phyloP scores from a whole-genome alignment of 2,329 filamentous ascomycete genomes.

The Epichloe coenophiala region DNA sequence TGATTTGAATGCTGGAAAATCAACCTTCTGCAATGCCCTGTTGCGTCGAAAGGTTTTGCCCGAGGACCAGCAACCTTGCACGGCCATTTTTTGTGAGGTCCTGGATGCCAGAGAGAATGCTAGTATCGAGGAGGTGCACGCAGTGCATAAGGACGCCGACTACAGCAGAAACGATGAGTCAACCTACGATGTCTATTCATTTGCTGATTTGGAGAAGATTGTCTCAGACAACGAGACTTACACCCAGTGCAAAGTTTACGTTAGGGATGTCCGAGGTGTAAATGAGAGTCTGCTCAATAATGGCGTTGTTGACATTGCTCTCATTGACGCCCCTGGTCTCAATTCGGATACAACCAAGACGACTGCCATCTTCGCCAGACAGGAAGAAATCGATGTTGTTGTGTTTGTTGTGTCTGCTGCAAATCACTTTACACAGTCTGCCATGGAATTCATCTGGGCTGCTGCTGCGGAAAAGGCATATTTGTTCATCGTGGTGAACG shows the following conservation, averaged over 20 bases:
- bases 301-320: constrained; percentile 90
- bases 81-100: constrained; percentile 96
- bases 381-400: constrained; percentile 97
- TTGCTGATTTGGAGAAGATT: constrained; percentile 73
- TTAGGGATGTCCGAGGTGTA: constrained; percentile 76
- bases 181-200: constrained; percentile 76
- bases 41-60: constrained; percentile 83
- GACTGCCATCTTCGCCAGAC: constrained; percentile 88
- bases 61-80: constrained; percentile 96
- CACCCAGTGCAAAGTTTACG: constrained; percentile 91
- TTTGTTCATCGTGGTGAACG: constrained; percentile 97
- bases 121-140: constrained; percentile 88
- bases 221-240: constrained; percentile 82
- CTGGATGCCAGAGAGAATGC: constrained; percentile 83
- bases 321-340: constrained; percentile 91
- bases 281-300: constrained; percentile 95
- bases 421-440: constrained; percentile 94
- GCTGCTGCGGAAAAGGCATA: constrained; percentile 96
- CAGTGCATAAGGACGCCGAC: constrained; percentile 64
- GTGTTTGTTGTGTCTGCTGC: constrained; percentile 96
- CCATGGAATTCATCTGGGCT: constrained; percentile 95
- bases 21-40: constrained; percentile 97
- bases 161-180: constrained; percentile 89
- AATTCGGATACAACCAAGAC: constrained; percentile 96
- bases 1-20: constrained; percentile 94